phyloP scores from a whole-genome alignment of 202 grass and related monocot genomes.

The Dendrocalamus latiflorus region DNA sequence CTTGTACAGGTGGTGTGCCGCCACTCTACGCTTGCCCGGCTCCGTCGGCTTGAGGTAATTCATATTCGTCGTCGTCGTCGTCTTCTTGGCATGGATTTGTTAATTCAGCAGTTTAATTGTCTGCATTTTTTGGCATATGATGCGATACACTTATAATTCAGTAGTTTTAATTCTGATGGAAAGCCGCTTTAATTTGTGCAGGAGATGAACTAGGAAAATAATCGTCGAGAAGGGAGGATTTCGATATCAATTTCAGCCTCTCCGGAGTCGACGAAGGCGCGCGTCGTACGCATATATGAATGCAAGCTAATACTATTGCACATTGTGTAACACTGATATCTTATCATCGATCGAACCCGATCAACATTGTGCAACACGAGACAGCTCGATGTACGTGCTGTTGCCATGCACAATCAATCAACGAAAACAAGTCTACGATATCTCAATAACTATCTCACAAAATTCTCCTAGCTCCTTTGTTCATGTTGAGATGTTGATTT shows the following conservation, averaged over 20 bases:
- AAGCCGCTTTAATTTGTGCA: neutral
- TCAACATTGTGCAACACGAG: neutral
- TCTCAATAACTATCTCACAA: neutral
- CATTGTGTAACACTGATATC: neutral
- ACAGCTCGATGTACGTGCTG: neutral
- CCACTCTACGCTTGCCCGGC: slow-evolving; percentile 24
- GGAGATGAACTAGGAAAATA: neutral
- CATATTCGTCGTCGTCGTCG: neutral
- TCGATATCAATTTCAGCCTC: neutral
- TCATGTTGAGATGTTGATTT: neutral
- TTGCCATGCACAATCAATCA: neutral
- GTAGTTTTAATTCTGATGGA: too few species aligned
- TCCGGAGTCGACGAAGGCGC: neutral
- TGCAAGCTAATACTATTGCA: neutral
- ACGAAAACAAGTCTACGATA: neutral
- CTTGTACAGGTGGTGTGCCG: slow-evolving; percentile 7
- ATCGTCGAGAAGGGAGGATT: neutral
- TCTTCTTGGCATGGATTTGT: neutral
- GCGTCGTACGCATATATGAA: neutral
- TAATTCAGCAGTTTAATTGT: neutral
- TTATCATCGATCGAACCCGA: neutral
- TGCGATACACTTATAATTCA: neutral
- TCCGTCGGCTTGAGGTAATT: slow-evolving; percentile 11
- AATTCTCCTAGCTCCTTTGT: neutral
- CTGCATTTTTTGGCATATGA: neutral